Percentiles rank a stretch among this genome's conserved stretches.
These are phyloP conservation scores for Clathrospora elynae DNA, from an alignment of 2,329 filamentous ascomycete species.

Conservation along the genomic window DNA sequence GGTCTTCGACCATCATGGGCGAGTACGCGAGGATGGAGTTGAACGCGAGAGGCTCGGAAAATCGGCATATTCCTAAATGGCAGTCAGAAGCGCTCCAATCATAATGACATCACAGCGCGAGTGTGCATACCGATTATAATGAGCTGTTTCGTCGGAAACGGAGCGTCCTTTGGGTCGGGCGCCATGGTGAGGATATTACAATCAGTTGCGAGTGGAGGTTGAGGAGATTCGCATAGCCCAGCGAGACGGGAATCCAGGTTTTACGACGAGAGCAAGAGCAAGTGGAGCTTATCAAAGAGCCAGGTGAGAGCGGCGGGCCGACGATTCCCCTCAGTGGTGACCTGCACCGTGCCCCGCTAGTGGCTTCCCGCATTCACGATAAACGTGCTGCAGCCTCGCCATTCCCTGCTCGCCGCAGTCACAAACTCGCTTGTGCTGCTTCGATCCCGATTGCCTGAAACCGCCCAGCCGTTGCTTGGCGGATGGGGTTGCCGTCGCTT, in stretches of 20 bases:
- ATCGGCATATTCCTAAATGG: constrained; percentile 78
- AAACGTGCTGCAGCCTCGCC: constrained; percentile 22
- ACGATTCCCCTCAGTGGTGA: constrained; percentile 20
- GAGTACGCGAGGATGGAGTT: constrained; percentile 91
- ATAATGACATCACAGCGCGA: constrained; percentile 21
- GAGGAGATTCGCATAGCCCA: constrained; percentile 21
- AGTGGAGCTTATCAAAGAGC: constrained; percentile 23
- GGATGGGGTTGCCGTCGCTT: constrained; percentile 7
- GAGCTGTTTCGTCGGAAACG: constrained; percentile 55
- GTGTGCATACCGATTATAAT: constrained; percentile 49
- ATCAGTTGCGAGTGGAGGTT: constrained; percentile 15
- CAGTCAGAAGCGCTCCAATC: constrained; percentile 26
- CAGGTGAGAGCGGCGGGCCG: constrained; percentile 26
- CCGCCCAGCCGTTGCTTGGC: too few relatives aligned
- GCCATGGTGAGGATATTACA: constrained; percentile 33
- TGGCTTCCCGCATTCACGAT: constrained; percentile 16
- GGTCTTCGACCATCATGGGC: constrained; percentile 46
- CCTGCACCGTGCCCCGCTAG: constrained; percentile 18
- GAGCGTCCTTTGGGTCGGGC: constrained; percentile 41
- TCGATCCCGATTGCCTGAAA: constrained; percentile 11
- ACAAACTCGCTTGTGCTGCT: constrained; percentile 22
- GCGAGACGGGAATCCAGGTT: constrained; percentile 25
- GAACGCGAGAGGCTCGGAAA: constrained; percentile 90
- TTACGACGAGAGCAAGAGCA: constrained; percentile 17
- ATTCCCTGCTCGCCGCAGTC: constrained; percentile 13